These are phyloP conservation scores for Lablab purpureus DNA, from an alignment of 306 rosid genomes.

Conservation along the genomic window DNA sequence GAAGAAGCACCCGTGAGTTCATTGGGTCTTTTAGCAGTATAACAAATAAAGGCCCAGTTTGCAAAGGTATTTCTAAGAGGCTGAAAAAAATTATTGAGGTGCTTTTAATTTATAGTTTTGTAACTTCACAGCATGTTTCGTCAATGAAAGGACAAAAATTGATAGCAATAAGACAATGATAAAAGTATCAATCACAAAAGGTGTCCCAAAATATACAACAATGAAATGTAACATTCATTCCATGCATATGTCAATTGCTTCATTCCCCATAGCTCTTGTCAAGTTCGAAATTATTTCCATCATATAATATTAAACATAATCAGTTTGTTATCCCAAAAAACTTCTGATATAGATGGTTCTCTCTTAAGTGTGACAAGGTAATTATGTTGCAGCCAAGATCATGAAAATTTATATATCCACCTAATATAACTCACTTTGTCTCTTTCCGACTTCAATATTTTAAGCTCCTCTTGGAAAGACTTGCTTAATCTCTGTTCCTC, in stretches of 20 bases:
- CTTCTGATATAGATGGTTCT: constrained; percentile 21
- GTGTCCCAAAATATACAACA: constrained; percentile 12
- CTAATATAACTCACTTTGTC: constrained; percentile 65
- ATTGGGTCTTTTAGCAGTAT: constrained; percentile 27
- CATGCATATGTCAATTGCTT: constrained; percentile 2
- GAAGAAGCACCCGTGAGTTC: too few relatives aligned
- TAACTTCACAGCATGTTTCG: constrained; percentile 2
- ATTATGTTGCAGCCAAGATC: background rate
- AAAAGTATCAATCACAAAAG: constrained; percentile 19
- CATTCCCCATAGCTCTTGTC: background rate
- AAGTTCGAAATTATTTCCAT: constrained; percentile 16
- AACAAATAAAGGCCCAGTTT: constrained; percentile 14
- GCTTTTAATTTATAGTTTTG: background rate
- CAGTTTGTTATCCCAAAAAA: constrained; percentile 22
- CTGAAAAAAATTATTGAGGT: constrained; percentile 1
- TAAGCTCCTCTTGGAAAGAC: constrained; percentile 69
- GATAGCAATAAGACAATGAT: constrained; percentile 4
- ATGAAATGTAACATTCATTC: constrained; percentile 9
- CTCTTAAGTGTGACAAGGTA: background rate
- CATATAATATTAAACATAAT: background rate
- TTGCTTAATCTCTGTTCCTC: constrained; percentile 72
- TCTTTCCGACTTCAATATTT: constrained; percentile 54
- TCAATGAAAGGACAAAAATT: background rate
- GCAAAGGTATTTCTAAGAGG: constrained; percentile 24
- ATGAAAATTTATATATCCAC: constrained; percentile 26